A percentile compares a stretch with the other conserved stretches of the same genome.
phyloP scores from a whole-genome alignment of 176 grass and related monocot species.

The Thinopyrum elongatum region DNA sequence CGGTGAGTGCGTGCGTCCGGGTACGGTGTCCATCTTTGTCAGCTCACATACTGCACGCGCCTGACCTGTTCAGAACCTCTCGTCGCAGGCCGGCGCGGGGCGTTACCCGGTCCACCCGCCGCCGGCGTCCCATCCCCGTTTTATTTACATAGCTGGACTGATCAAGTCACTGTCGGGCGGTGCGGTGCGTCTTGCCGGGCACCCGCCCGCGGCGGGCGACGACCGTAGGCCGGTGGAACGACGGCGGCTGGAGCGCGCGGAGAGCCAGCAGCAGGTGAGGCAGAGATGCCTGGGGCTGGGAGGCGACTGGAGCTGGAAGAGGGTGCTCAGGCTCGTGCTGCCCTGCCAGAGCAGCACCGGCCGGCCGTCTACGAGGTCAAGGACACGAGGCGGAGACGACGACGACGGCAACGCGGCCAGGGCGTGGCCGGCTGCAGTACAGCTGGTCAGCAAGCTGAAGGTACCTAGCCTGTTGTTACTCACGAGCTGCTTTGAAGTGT shows the following conservation, averaged over 20 bases:
- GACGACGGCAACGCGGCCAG: background rate
- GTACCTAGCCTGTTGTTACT: background rate
- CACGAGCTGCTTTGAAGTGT: too few species aligned
- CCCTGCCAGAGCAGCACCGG: background rate
- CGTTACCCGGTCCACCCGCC: background rate
- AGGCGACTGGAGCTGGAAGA: slow-evolving; percentile 42
- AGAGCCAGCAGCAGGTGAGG: slow-evolving; percentile 24
- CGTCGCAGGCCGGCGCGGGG: background rate
- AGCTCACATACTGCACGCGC: background rate
- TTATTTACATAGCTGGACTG: too few species aligned
- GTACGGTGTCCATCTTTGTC: background rate
- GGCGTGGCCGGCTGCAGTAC: slow-evolving; percentile 21
- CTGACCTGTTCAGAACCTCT: background rate
- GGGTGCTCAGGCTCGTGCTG: slow-evolving; percentile 12
- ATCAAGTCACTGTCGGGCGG: background rate
- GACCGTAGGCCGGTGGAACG: background rate
- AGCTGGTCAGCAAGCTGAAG: slow-evolving; percentile 22
- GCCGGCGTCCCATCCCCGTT: background rate
- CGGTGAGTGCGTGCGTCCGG: background rate
- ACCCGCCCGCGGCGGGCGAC: background rate
- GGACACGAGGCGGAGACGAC: background rate
- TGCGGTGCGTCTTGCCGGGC: background rate
- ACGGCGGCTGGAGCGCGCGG: slow-evolving; percentile 1
- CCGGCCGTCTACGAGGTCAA: background rate
- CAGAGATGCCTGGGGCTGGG: slow-evolving; percentile 15